Base-by-base conservation (phyloP, 2,329 filamentous ascomycete genomes). In the Nemania serpens region DNA sequence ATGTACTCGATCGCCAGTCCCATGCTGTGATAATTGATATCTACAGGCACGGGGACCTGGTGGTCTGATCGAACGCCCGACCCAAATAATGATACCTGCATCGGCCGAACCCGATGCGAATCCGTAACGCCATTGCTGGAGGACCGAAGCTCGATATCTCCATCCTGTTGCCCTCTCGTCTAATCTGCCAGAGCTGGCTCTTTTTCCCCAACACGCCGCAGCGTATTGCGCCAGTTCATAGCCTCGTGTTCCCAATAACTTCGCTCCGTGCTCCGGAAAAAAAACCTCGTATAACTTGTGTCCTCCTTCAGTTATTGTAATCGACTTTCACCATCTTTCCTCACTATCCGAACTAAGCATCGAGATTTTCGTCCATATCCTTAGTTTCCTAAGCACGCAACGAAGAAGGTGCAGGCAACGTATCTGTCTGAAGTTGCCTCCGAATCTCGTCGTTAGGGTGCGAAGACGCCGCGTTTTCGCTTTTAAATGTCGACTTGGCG, bases 361-460 rank as follows among this genome's bases (percentile, higher is more conserved):
- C n/a, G n/a, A n/a, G n/a, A n/a, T n/a, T n/a, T n/a, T 29, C 25
- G 25, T 29, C 22, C 15, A 2, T 10, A 15, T 42, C 25, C 6
- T 2, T 42, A 13, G 5, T 49, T 3, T 37, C 15, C 67, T 71
- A 73, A 43, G 67, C 63, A 56, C 70, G 68, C 57, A 73, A 59
- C 5, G 72, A 69, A 18, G 72, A 71, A 47, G 64, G 74, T 57
- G 64, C 74, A 64, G 65, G 75, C 61, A 68, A 66, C 58, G 69
- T 62, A 17, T 80, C 77, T 1, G 75, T 68, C 65, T 82, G 80
- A 59, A 86, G 70, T 66, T 86, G 84, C 43, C 81, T 75, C 59
- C 84, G 81, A 46, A 85, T 81, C 53, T 86, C 84, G 17, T 85
- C 83, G 2, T 80, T 78, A 7, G 79, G 76, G 55, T 79, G 76